Evolutionary conservation across 306 rosid species (phyloP), one percentile per base, ranked within the genome.

Genomic region (Geum urbanum): DNA sequence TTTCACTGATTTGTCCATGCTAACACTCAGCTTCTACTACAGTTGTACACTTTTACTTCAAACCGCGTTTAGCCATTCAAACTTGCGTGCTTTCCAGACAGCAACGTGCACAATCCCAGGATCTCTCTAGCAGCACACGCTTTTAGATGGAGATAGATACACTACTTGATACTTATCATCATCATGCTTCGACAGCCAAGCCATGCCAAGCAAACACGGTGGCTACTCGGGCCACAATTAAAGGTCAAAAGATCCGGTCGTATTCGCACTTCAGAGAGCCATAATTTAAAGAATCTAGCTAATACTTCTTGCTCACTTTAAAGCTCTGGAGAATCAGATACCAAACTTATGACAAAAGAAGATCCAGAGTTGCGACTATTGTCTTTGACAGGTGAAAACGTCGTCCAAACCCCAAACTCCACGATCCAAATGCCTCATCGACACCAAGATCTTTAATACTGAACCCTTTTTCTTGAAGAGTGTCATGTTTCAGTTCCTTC

Each of bases 61-160:
- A 67, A 67, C 58, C 59, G 71, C 71, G 59, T 35, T 35, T 32
- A 66, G 45, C 15, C 10, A 15, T 46, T 15, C 16, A 37, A 9
- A 3, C 48, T 50, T 16, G n/a, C 5, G 15, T 51, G 49, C 16
- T 39, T 35, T n/a, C 49, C 35, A n/a, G 72, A 11, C 47, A 9
- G 61, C 61, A 35, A 7, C 5, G 72, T 37, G 35, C 8, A 13
- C 52, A 19, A 6, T 24, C 0, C 2, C 2, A 24, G 27, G 27
- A 24, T 24, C n/a, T 63, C 27, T n/a, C 39, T 37, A 55, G 52
- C 18, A 13, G 39, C 52, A 7, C 18, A 63, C 24, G 18, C 71
- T 66, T 48, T 48, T 66, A 9, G 57, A 66, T 39, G 14, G 58
- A 53, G 12, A 19, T 32, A 22, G n/a, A n/a, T 7, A 15, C 2